Evolutionary conservation across 176 grass and related monocot genomes (phyloP).

Genomic region (Urochloa ruziziensis): DNA sequence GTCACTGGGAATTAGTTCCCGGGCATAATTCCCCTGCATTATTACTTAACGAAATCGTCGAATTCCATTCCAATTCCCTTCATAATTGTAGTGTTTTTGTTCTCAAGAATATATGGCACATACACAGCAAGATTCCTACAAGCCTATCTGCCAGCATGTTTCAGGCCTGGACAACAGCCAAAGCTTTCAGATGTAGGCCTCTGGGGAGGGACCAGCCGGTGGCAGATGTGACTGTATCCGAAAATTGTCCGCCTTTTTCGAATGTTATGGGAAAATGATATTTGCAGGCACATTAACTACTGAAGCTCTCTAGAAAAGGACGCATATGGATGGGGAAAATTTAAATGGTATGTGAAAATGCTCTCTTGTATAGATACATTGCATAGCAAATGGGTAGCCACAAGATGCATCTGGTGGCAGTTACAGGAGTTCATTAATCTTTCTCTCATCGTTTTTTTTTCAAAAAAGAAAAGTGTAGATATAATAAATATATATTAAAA

Average conservation of each 20-base stretch:
- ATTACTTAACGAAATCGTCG: constrained; percentile 21
- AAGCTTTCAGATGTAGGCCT: constrained; percentile 7
- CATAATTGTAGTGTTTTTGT: constrained; percentile 27
- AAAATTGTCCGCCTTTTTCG: not conserved
- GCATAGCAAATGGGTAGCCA: not conserved
- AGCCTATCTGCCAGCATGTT: not conserved
- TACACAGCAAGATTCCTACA: not conserved
- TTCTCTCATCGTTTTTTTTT: not conserved
- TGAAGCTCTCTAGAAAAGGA: not conserved
- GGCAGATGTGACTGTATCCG: not conserved
- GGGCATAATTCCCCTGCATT: constrained; percentile 31
- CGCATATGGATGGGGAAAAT: not conserved
- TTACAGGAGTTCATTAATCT: not conserved
- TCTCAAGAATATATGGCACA: constrained; percentile 15
- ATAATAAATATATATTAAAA: not conserved
- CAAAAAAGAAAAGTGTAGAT: not conserved
- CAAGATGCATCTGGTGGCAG: not conserved
- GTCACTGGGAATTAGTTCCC: constrained; percentile 21
- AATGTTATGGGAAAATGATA: not conserved
- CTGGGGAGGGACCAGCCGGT: not conserved
- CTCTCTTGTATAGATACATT: not conserved
- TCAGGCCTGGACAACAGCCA: not conserved
- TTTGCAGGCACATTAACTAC: not conserved
- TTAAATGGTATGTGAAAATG: not conserved
- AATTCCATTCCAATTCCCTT: constrained; percentile 39